Evolutionary conservation across 805 yeast genomes (phyloP).

Genomic region (Schwanniomyces yamadae): DNA sequence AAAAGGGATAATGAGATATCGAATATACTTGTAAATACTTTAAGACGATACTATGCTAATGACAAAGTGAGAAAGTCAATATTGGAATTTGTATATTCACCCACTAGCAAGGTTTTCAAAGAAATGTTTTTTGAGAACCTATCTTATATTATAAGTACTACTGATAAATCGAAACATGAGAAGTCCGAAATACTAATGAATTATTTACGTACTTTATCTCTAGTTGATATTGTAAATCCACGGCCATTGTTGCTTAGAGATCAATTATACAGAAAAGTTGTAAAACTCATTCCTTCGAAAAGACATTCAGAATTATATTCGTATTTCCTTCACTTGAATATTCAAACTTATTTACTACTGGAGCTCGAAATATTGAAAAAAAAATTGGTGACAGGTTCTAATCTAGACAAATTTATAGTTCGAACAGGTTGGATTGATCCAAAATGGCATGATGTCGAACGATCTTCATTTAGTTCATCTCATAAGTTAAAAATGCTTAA

Average conservation of each 20-base stretch:
- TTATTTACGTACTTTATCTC: conserved; percentile 27
- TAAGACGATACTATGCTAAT: conserved; percentile 14
- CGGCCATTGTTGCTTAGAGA: conserved; percentile 19
- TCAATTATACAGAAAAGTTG: conserved; percentile 15
- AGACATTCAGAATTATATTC: conserved; percentile 25
- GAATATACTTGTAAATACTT: conserved; percentile 14
- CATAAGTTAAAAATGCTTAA: conserved; percentile 28
- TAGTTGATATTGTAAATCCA: conserved; percentile 20
- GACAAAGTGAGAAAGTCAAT: conserved; percentile 27
- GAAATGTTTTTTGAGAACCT: conserved; percentile 17
- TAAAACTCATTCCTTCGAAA: conserved; percentile 15
- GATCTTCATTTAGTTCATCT: conserved; percentile 11
- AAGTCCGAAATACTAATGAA: conserved; percentile 19
- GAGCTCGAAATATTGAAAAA: conserved; percentile 18
- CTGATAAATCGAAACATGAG: conserved; percentile 11
- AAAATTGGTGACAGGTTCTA: conserved; percentile 26
- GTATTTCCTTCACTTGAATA: conserved; percentile 30
- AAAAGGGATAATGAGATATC: conserved; percentile 16
- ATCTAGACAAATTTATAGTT: conserved; percentile 30
- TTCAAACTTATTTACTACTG: conserved; percentile 22
- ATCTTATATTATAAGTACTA: conserved; percentile 10
- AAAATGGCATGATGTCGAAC: conserved; percentile 36
- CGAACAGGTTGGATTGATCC: conserved; percentile 37
- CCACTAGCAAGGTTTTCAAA: conserved; percentile 16
- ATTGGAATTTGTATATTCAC: conserved; percentile 25